A percentile compares a stretch with the other conserved stretches of the same genome.
Evolutionary conservation across 2,329 filamentous ascomycete species (phyloP).

Genomic region (Ilyonectria mors-panacis): DNA sequence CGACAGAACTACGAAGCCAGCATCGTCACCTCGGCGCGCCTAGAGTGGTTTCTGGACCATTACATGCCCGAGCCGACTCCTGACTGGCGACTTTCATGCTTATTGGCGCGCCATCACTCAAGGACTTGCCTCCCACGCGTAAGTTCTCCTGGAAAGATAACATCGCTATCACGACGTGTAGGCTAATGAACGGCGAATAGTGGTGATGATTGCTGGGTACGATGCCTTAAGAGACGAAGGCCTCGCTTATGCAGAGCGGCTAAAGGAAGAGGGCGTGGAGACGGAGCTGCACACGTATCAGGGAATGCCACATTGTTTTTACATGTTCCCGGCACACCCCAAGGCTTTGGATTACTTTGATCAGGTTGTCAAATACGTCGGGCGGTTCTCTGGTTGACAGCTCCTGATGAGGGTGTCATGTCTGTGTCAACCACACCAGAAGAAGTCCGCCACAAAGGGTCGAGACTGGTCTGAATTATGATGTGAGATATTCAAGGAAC

Average conservation of each 20-base stretch:
- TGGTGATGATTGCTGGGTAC: slow-evolving; percentile 53
- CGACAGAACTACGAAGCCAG: slow-evolving; percentile 51
- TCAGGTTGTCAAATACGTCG: slow-evolving; percentile 22
- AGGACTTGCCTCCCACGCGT: slow-evolving; percentile 53
- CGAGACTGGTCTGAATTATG: neutral
- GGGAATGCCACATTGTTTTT: slow-evolving; percentile 56
- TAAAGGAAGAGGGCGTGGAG: slow-evolving; percentile 51
- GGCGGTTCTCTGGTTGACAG: slow-evolving; percentile 6
- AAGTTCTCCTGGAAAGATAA: slow-evolving; percentile 34
- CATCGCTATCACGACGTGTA: no score
- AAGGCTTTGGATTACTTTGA: slow-evolving; percentile 34
- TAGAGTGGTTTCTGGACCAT: slow-evolving; percentile 55
- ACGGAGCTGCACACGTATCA: slow-evolving; percentile 51
- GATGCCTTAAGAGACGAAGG: slow-evolving; percentile 57
- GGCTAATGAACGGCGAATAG: slow-evolving; percentile 37
- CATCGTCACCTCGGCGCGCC: slow-evolving; percentile 47
- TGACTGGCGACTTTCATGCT: slow-evolving; percentile 49
- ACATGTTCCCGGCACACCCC: slow-evolving; percentile 25
- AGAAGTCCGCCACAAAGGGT: neutral
- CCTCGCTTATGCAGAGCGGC: slow-evolving; percentile 55
- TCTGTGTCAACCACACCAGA: neutral
- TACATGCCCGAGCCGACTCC: slow-evolving; percentile 49
- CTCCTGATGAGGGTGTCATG: no score
- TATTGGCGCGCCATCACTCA: slow-evolving; percentile 53
- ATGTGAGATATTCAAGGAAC: neutral